A percentile compares a stretch with the other conserved stretches of the same genome.
These are phyloP conservation scores for Lactarius tabidus DNA, from an alignment of 768 basidiomycete genomes.

Conservation along the genomic window DNA sequence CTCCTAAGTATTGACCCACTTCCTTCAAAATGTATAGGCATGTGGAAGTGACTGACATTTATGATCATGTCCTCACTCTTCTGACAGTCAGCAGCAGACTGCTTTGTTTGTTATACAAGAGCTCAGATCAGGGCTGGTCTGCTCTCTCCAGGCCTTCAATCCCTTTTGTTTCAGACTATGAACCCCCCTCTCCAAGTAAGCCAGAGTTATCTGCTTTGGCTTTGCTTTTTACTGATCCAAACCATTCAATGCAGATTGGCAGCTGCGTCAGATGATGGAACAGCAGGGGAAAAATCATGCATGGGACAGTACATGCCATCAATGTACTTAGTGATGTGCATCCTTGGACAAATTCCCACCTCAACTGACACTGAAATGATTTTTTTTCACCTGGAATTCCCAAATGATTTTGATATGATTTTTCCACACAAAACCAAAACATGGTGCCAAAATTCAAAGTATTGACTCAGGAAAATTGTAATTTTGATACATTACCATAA, in stretches of 20 bases:
- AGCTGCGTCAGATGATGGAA: slow-evolving; percentile 69
- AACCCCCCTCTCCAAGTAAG: slow-evolving; percentile 45
- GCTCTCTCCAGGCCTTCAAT: slow-evolving; percentile 8
- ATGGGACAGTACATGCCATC: slow-evolving; percentile 55
- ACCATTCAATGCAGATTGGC: slow-evolving; percentile 44
- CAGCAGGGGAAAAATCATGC: slow-evolving; percentile 47
- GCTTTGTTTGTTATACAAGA: slow-evolving; percentile 8
- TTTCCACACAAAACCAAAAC: too few species aligned
- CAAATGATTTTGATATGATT: too few species aligned
- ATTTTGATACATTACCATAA: too few species aligned
- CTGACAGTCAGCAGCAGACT: too few species aligned
- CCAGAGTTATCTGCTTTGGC: background rate
- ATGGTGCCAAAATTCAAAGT: too few species aligned
- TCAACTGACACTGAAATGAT: background rate
- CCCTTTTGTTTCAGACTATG: slow-evolving; percentile 71
- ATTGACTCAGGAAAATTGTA: too few species aligned
- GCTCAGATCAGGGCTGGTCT: slow-evolving; percentile 10
- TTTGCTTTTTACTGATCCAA: slow-evolving; percentile 19
- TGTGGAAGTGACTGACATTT: too few species aligned
- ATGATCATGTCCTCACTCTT: slow-evolving; percentile 11
- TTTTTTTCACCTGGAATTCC: slow-evolving; percentile 47
- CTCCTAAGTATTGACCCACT: slow-evolving; percentile 1
- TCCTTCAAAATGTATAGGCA: slow-evolving; percentile 1
- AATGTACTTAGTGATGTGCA: slow-evolving; percentile 55
- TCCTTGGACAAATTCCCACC: slow-evolving; percentile 12